These are phyloP conservation scores for Wolfiporia cocos DNA, from an alignment of 1,284 basidiomycete genomes.

Conservation along the genomic window DNA sequence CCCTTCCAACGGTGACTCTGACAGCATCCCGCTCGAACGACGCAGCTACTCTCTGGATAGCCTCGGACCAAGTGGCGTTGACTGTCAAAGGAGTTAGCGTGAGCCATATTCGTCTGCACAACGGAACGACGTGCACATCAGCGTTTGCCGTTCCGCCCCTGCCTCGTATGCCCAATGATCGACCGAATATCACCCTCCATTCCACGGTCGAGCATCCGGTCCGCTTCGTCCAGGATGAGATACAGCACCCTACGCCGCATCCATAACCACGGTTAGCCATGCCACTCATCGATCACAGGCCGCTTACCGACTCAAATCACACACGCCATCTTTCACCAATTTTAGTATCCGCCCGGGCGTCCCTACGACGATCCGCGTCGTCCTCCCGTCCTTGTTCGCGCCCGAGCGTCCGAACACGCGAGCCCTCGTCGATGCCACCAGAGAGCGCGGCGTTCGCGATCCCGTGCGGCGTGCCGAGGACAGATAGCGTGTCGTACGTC, in stretches of 20 bases:
- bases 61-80: conserved; percentile 97
- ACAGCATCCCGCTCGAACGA: conserved; percentile 87
- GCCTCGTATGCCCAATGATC: conserved; percentile 82
- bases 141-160: conserved; percentile 70
- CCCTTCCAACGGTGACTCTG: conserved; percentile 91
- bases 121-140: conserved; percentile 77
- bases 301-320: conserved; percentile 81
- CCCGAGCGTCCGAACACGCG: conserved; percentile 64
- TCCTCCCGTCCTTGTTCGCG: conserved; percentile 40
- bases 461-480: conserved; percentile 70
- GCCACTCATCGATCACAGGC: too few relatives aligned
- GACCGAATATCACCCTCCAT: conserved; percentile 97
- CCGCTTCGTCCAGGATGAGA: conserved; percentile 95
- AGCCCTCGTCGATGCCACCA: conserved; percentile 87
- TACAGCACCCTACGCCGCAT: too few relatives aligned
- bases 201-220: conserved; percentile 97
- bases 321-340: conserved; percentile 78
- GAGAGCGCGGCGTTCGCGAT: conserved; percentile 85
- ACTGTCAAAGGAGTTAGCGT: conserved; percentile 45
- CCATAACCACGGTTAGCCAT: too few relatives aligned
- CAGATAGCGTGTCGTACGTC: conserved; percentile 82
- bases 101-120: not conserved
- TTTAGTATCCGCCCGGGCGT: conserved; percentile 94
- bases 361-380: conserved; percentile 80
- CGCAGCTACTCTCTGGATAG: conserved; percentile 89